These are phyloP conservation scores for Thraustotheca clavata DNA, from an alignment of 352 stramenopile species.

Conservation along the genomic window DNA sequence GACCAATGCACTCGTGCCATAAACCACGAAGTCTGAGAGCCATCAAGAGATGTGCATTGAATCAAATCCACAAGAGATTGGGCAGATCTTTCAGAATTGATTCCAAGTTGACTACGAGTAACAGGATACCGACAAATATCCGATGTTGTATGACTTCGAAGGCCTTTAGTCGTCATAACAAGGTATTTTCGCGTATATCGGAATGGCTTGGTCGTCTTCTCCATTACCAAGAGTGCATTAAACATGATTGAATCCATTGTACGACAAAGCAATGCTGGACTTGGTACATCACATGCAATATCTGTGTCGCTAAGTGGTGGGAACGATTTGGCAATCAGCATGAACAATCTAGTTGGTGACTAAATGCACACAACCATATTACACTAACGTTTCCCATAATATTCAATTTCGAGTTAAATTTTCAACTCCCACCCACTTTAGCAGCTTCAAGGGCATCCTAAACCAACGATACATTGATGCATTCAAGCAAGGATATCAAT, in stretches of 20 bases:
- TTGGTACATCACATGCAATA: too few species aligned
- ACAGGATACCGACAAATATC: neutral
- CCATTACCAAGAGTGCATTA: slow-evolving; percentile 3
- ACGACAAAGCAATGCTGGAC: neutral
- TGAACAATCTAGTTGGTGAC: too few species aligned
- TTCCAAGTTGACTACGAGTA: neutral
- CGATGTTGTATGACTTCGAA: neutral
- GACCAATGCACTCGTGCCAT: slow-evolving; percentile 3
- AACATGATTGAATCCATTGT: neutral
- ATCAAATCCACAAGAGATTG: slow-evolving; percentile 14
- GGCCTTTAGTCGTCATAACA: slow-evolving; percentile 4
- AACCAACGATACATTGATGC: too few species aligned
- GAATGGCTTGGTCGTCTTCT: neutral
- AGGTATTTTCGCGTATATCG: slow-evolving; percentile 11
- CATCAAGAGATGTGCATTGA: neutral
- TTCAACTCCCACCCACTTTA: too few species aligned
- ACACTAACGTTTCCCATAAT: too few species aligned
- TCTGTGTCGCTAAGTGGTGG: too few species aligned
- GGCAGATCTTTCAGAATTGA: neutral
- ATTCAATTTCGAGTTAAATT: too few species aligned
- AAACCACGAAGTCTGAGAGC: neutral
- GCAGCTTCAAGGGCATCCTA: too few species aligned
- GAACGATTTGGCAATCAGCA: too few species aligned
- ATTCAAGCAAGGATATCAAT: too few species aligned
- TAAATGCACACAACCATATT: too few species aligned